These are phyloP conservation scores for Phialemonium atrogriseum DNA, from an alignment of 2,329 filamentous ascomycete genomes.

Conservation along the genomic window DNA sequence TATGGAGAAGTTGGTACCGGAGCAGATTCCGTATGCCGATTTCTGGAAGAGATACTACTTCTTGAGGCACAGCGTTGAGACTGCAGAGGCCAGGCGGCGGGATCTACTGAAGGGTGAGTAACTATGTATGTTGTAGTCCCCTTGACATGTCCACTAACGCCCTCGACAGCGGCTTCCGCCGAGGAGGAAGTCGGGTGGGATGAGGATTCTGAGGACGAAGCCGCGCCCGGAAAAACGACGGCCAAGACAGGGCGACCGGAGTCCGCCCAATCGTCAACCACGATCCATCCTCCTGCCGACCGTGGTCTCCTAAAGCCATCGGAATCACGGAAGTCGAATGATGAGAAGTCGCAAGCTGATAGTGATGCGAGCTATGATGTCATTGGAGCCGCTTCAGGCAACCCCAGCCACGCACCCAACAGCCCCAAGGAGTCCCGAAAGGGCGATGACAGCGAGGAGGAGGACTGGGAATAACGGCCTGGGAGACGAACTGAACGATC, in stretches of 20 bases:
- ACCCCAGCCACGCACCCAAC: conserved; percentile 67
- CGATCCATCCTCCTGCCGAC: conserved; percentile 41
- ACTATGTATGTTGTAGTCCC: conserved; percentile 13
- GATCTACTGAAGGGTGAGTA: conserved; percentile 63
- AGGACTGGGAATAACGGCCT: conserved; percentile 73
- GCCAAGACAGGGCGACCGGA: conserved; percentile 26
- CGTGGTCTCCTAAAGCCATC: conserved; percentile 48
- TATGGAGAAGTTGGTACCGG: conserved; percentile 96
- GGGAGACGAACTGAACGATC: conserved; percentile 4
- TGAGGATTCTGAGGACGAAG: conserved; percentile 27
- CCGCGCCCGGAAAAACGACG: conserved; percentile 20
- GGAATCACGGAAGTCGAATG: conserved; percentile 67
- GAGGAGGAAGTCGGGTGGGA: conserved; percentile 34
- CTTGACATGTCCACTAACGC: conserved; percentile 25
- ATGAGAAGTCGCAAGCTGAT: conserved; percentile 82
- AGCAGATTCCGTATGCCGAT: conserved; percentile 74
- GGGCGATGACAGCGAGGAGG: conserved; percentile 52
- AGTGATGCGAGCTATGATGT: conserved; percentile 96
- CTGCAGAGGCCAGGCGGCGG: conserved; percentile 77
- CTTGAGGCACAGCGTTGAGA: conserved; percentile 83
- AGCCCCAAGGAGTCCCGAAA: conserved; percentile 51
- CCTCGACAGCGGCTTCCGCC: conserved; percentile 50
- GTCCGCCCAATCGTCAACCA: conserved; percentile 51
- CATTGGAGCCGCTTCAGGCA: conserved; percentile 68
- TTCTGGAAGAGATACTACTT: conserved; percentile 98